Percentiles rank a stretch among this genome's conserved stretches.
phyloP scores from a whole-genome alignment of 75 land plant species.

The Adiantum capillusveneris region DNA sequence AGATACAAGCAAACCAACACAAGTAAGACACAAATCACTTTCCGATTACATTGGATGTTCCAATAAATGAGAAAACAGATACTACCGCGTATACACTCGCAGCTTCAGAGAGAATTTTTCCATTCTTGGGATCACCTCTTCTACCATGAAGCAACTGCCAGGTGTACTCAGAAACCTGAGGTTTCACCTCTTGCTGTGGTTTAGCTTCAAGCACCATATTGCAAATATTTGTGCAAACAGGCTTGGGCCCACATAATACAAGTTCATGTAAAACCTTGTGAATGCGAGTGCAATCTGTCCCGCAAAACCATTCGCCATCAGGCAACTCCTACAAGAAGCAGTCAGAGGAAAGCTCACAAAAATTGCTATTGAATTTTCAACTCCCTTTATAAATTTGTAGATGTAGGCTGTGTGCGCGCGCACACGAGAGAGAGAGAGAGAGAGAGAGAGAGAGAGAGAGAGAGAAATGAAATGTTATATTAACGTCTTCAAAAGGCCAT shows the following conservation, averaged over 20 bases:
- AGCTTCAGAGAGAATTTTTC: constrained; percentile 35
- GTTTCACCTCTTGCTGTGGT: not conserved
- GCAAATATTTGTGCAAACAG: constrained; percentile 14
- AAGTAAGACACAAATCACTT: no score
- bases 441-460: no score
- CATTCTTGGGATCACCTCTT: constrained; percentile 25
- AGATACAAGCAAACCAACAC: not conserved
- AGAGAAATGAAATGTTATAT: no score
- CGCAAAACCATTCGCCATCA: constrained; percentile 72
- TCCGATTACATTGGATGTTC: no score
- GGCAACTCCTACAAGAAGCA: constrained; percentile 58
- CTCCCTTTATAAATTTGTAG: no score
- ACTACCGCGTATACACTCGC: constrained; percentile 61
- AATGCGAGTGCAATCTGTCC: constrained; percentile 40
- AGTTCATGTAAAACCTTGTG: constrained; percentile 34
- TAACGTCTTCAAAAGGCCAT: no score
- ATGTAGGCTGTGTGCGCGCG: no score
- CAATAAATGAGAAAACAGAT: not conserved
- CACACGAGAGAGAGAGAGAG: no score
- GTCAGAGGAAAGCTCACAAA: no score
- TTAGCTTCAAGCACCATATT: constrained; percentile 8
- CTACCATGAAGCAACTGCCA: constrained; percentile 80
- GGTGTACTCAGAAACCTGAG: constrained; percentile 3
- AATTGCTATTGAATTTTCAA: no score
- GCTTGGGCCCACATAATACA: constrained; percentile 35